These are phyloP conservation scores for Fusarium sp. DNA, from an alignment of 2,329 filamentous ascomycete species.

Conservation along the genomic window DNA sequence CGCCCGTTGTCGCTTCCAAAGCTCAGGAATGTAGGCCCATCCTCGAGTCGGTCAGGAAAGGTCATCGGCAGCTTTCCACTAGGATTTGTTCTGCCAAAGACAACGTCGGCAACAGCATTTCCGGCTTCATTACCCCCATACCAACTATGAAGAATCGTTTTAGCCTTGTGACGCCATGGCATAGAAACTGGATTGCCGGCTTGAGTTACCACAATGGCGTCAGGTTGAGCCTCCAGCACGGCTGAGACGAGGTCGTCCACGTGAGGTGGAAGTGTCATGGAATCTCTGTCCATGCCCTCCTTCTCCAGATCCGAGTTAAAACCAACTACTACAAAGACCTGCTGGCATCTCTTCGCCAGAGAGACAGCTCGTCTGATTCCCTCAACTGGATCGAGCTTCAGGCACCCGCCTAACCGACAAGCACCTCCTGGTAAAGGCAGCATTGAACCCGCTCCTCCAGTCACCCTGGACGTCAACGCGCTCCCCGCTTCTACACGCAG, in stretches of 20 bases:
- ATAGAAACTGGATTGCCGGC: constrained; percentile 27
- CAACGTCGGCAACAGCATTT: constrained; percentile 22
- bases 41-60: constrained; percentile 10
- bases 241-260: constrained; percentile 25
- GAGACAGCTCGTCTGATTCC: constrained; percentile 16
- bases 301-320: constrained; percentile 30
- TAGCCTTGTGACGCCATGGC: constrained; percentile 21
- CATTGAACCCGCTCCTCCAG: constrained; percentile 3
- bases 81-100: constrained; percentile 25
- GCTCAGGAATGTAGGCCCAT: constrained; percentile 16
- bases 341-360: constrained; percentile 14
- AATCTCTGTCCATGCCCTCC: constrained; percentile 25
- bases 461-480: constrained; percentile 20
- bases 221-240: constrained; percentile 14
- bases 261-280: constrained; percentile 20
- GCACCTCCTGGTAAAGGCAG: constrained; percentile 32
- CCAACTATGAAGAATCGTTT: constrained; percentile 29
- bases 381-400: constrained; percentile 10
- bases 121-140: constrained; percentile 30
- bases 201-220: constrained; percentile 23
- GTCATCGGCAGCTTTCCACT: constrained; percentile 28
- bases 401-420: constrained; percentile 29
- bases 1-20: constrained; percentile 25
- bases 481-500: constrained; percentile 28
- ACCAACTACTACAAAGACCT: constrained; percentile 18